Conservation (phyloP, 1,284 basidiomycete genomes). For the Grifola frondosa region DNA sequence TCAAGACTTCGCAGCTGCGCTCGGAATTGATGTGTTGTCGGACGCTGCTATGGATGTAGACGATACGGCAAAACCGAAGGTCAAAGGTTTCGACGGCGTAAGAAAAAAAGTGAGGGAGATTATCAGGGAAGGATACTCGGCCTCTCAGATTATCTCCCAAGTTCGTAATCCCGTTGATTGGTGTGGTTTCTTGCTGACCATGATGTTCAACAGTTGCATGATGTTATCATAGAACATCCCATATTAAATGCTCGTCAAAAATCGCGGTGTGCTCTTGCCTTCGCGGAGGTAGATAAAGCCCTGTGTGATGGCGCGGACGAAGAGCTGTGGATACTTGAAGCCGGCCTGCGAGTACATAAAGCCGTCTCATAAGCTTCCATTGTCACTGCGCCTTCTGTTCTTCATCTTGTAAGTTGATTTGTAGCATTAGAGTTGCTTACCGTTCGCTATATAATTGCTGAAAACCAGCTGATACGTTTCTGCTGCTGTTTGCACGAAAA, state of each 20-base stretch:
- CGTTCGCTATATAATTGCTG: too few relatives aligned
- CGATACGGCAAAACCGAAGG: slow-evolving; percentile 31
- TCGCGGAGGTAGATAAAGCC: slow-evolving; percentile 96
- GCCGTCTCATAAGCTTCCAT: slow-evolving; percentile 34
- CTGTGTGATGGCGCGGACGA: slow-evolving; percentile 98
- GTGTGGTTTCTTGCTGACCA: too few relatives aligned
- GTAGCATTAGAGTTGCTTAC: slow-evolving; percentile 4
- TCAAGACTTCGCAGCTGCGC: slow-evolving; percentile 61
- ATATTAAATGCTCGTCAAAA: slow-evolving; percentile 83
- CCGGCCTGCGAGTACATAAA: slow-evolving; percentile 78
- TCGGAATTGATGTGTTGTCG: slow-evolving; percentile 72
- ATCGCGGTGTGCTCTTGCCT: slow-evolving; percentile 76
- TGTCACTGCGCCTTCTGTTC: neutral
- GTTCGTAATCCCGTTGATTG: too few relatives aligned
- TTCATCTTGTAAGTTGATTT: neutral
- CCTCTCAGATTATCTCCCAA: slow-evolving; percentile 87
- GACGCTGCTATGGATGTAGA: slow-evolving; percentile 54
- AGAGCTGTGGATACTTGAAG: slow-evolving; percentile 91
- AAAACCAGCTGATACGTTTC: too few relatives aligned
- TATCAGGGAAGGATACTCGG: slow-evolving; percentile 89
- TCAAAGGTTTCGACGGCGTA: slow-evolving; percentile 67
- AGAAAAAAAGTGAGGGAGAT: slow-evolving; percentile 73
- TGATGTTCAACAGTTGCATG: slow-evolving; percentile 70
- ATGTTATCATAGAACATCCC: slow-evolving; percentile 83
- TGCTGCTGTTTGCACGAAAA: slow-evolving; percentile 9